Evolutionary conservation across 2,329 filamentous ascomycete species (phyloP).

Genomic region (Alternaria metachromatica): DNA sequence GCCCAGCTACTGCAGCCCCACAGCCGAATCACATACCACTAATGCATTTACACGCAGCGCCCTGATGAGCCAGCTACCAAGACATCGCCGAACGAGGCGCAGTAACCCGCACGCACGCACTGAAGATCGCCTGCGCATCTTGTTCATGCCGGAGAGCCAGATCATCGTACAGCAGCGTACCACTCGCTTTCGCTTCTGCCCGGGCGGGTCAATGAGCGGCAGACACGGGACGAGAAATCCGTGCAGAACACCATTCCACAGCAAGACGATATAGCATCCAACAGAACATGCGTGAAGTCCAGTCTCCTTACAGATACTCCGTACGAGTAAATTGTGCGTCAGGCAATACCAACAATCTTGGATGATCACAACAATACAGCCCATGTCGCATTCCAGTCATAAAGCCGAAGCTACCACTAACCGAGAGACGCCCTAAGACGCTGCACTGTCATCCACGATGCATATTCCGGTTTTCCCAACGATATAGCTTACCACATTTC

Average conservation of each 20-base stretch:
- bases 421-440: constrained; percentile 1
- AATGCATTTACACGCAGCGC: constrained; percentile 12
- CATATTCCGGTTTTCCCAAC: constrained; percentile 12
- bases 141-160: constrained; percentile 5
- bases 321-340: neutral
- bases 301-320: neutral
- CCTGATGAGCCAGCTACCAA: constrained; percentile 6
- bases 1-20: constrained; percentile 13
- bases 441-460: constrained; percentile 9
- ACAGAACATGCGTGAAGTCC: neutral
- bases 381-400: constrained; percentile 10
- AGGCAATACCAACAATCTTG: neutral
- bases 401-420: constrained; percentile 12
- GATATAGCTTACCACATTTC: neutral
- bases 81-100: constrained; percentile 8
- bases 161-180: constrained; percentile 1
- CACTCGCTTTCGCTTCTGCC: constrained; percentile 9
- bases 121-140: constrained; percentile 18
- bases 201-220: neutral
- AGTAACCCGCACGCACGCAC: constrained; percentile 1
- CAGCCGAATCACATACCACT: constrained; percentile 20
- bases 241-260: neutral
- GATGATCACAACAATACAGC: constrained; percentile 4
- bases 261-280: neutral
- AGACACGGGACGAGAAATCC: neutral